Evolutionary conservation across 805 yeast genomes (phyloP), one percentile per base, ranked within the genome.

Genomic region (Yamadazyma akitaensis): DNA sequence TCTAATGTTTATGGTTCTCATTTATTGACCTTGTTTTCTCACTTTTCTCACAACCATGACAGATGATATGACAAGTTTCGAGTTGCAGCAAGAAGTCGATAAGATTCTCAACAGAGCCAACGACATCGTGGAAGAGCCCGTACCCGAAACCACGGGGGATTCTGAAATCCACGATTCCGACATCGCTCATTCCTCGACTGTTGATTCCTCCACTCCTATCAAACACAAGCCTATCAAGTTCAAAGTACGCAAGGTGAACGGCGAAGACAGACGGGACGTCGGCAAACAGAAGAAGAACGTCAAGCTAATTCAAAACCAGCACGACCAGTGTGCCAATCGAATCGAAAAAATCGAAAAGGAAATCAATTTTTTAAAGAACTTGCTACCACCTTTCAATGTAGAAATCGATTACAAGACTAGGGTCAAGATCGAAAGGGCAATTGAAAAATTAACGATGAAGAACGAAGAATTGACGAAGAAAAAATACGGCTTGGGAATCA

Each of bases 321-420:
- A 67, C 48, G 73, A 70, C 42, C 62, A 55, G 47, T 66, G 63
- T 43, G 58, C 51, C 19, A 53, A 52, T 26, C 57, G 65, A 30
- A 63, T 69, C n/a, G 58, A 46, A 24, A 72, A 71, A 48, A 70
- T 72, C 39, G 57, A 68, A 14, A 70, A 71, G 55, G 77, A 72
- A 45, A 63, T 72, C 18, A 56, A 53, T 13, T 72, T 70, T 48
- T 64, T 72, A 48, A 51, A 61, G 17, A 65, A 63, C 36, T 60
- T 71, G 32, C 66, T 72, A 35, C 77, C 77, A 2, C 77, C 77
- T 1, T 67, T 61, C 51, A 70, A 70, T 46, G 74, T 70, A 21
- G 76, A 72, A 47, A 56, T 71, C 13, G 76, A 72, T 51, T 72
- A 71, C 43, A 62, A 63, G 16, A 70, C 76, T 10, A 56, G 76